Conservation (phyloP, 805 yeast species). For the Metschnikowia cerradonensis region DNA sequence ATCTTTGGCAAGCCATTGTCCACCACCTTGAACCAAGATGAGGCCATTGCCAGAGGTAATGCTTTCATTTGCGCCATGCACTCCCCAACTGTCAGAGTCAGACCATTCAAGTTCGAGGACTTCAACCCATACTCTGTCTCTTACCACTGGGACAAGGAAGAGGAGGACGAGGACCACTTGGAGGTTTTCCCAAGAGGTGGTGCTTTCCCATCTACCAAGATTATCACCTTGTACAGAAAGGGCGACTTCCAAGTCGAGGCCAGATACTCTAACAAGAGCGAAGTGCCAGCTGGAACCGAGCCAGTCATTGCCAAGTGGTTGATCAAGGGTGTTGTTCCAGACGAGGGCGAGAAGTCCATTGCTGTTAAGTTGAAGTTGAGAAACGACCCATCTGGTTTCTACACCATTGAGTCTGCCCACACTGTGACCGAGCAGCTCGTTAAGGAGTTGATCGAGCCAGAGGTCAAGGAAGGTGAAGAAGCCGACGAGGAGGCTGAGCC, state of each 20-base stretch:
- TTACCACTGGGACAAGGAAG: constrained; percentile 91
- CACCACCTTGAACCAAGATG: constrained; percentile 96
- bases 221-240: constrained; percentile 88
- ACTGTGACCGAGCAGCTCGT: constrained; percentile 87
- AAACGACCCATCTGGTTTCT: constrained; percentile 95
- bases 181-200: constrained; percentile 98
- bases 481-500: constrained; percentile 69
- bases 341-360: constrained; percentile 70
- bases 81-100: constrained; percentile 97
- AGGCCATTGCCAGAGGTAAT: constrained; percentile 98
- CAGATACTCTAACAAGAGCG: constrained; percentile 69
- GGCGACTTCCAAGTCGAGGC: constrained; percentile 86
- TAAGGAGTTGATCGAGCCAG: constrained; percentile 76
- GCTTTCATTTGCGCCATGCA: constrained; percentile 98
- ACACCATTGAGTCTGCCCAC: constrained; percentile 90
- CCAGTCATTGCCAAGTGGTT: constrained; percentile 78
- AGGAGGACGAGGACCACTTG: constrained; percentile 84
- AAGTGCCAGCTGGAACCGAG: constrained; percentile 67
- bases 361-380: constrained; percentile 92
- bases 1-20: constrained; percentile 65
- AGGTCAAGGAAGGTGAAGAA: constrained; percentile 47
- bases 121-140: constrained; percentile 88
- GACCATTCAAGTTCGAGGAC: constrained; percentile 98
- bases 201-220: constrained; percentile 89
- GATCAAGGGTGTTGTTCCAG: constrained; percentile 77